Evolutionary conservation across 106 monocot genomes (phyloP), one percentile per base, ranked within the genome.

Genomic region (Dendrobium officinale): DNA sequence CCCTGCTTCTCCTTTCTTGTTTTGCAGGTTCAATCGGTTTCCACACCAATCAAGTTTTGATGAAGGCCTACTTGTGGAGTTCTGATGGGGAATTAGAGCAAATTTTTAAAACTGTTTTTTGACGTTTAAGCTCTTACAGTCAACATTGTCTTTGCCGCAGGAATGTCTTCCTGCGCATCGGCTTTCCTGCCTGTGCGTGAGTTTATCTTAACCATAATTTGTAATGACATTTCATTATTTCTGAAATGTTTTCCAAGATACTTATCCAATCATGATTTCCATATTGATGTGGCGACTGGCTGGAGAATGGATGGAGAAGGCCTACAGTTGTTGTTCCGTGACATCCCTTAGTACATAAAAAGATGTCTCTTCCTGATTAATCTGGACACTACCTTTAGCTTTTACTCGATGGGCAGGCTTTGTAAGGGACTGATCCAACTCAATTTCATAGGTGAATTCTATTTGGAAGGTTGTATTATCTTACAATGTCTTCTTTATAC

Each of bases 131-230:
- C 81, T 75, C 86, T 81, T 70, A 41, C 91, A 86, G 88, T 93
- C 90, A 92, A 90, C 75, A 87, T 84, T 92, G 92, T 99, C 87
- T 99, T 99, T 99, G 92, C 58, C 88, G 98, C 98, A 93, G 92
- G 95, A 89, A 91, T 88, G 80, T 88, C 77, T 82, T 86, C 81
- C 77, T 83, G 85, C 89, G 85, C 86, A 87, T 83, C 83, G 85
- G 80, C 82, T 91, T 87, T 86, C 83, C 88, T 88, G 82, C n/a
- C n/a, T n/a, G n/a, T n/a, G n/a, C n/a, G n/a, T n/a, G n/a, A n/a
- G n/a, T n/a, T n/a, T n/a, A n/a, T n/a, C n/a, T n/a, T n/a, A n/a
- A n/a, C n/a, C n/a, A n/a, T n/a, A n/a, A n/a, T n/a, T n/a, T n/a
- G n/a, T n/a, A n/a, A n/a, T n/a, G n/a, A n/a, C n/a, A n/a, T n/a